Evolutionary conservation across 2,329 filamentous ascomycete species (phyloP).

Genomic region (Venturia aucupariae): DNA sequence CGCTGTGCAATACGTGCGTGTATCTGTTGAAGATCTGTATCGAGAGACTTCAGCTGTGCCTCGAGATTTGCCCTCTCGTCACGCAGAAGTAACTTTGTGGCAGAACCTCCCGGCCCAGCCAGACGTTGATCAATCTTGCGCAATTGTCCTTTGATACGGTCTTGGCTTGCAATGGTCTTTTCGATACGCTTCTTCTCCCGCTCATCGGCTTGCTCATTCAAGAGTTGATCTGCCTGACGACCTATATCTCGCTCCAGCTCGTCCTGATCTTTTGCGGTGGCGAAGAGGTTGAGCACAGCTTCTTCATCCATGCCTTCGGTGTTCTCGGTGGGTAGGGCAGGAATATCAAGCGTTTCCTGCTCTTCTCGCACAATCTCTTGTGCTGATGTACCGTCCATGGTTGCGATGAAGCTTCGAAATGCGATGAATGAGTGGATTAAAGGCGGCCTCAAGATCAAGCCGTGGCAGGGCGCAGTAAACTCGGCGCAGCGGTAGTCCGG

Average conservation of each 20-base stretch:
- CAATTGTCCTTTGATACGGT: slow-evolving; percentile 21
- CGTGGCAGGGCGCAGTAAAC: background rate
- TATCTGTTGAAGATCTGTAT: slow-evolving; percentile 71
- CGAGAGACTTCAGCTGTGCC: slow-evolving; percentile 53
- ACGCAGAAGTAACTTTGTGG: slow-evolving; percentile 49
- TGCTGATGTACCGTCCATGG: slow-evolving; percentile 1
- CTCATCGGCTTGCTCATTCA: slow-evolving; percentile 54
- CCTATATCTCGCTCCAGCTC: slow-evolving; percentile 84
- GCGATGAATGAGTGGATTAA: background rate
- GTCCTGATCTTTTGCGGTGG: slow-evolving; percentile 66
- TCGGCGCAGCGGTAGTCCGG: background rate
- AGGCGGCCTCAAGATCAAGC: background rate
- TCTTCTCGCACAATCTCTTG: background rate
- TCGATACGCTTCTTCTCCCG: slow-evolving; percentile 54
- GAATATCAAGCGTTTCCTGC: background rate
- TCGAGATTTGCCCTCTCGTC: slow-evolving; percentile 59
- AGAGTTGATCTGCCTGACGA: slow-evolving; percentile 51
- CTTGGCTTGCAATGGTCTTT: slow-evolving; percentile 42
- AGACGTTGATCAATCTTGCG: slow-evolving; percentile 40
- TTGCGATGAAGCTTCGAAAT: background rate
- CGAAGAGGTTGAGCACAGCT: slow-evolving; percentile 16
- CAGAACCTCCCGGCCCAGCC: slow-evolving; percentile 43
- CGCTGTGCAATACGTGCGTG: slow-evolving; percentile 70
- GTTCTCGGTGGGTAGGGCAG: background rate
- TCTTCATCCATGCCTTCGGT: slow-evolving; percentile 13